A percentile compares a stretch with the other conserved stretches of the same genome.
phyloP scores from a whole-genome alignment of 202 grass and related monocot species.

The Saccharum hybrid region DNA sequence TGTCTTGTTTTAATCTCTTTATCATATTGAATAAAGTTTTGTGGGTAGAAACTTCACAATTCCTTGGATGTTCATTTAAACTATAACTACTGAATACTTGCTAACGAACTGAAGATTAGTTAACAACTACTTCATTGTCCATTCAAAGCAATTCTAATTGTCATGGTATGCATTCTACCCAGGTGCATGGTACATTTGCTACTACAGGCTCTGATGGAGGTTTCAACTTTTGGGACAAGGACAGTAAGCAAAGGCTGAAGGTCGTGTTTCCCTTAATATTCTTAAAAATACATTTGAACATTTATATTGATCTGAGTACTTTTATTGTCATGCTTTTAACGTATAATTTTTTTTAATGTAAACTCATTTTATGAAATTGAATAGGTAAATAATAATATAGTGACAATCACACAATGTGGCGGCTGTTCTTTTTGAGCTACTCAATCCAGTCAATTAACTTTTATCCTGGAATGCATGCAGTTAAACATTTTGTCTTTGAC shows the following conservation, averaged over 20 bases:
- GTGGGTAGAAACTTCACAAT: background rate
- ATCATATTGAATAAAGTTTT: background rate
- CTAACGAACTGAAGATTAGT: constrained; percentile 11
- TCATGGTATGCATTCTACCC: constrained; percentile 38
- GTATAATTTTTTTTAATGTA: background rate
- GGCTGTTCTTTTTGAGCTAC: constrained; percentile 20
- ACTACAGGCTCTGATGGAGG: constrained; percentile 92
- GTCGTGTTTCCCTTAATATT: constrained; percentile 40
- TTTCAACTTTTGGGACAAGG: constrained; percentile 98
- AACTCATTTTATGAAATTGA: constrained; percentile 3
- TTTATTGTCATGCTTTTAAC: constrained; percentile 26
- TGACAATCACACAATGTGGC: background rate
- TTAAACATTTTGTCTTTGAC: background rate
- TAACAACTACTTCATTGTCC: constrained; percentile 15
- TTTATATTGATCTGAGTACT: constrained; percentile 34
- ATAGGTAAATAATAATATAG: constrained; percentile 21
- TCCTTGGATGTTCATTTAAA: constrained; percentile 10
- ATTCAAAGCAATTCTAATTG: constrained; percentile 37
- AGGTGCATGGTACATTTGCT: constrained; percentile 92
- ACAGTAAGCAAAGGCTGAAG: constrained; percentile 99
- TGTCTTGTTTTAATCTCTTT: constrained; percentile 28
- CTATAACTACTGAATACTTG: constrained; percentile 11
- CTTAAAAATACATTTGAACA: background rate
- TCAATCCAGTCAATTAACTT: background rate
- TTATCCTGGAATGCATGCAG: background rate